These are phyloP conservation scores for Abelmoschus esculentus DNA, from an alignment of 345 rosid species.

Conservation along the genomic window DNA sequence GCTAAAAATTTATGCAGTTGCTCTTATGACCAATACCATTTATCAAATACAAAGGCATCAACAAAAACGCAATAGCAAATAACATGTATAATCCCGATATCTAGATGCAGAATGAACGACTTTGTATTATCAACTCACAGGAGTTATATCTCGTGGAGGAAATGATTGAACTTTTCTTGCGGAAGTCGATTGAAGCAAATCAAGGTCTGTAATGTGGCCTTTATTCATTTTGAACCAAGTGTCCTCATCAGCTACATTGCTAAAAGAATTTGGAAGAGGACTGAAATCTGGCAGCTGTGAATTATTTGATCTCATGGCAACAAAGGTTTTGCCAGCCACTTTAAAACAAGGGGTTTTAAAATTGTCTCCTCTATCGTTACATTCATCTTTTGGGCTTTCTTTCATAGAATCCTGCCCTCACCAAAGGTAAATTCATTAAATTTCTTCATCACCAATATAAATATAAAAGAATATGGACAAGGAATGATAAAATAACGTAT, in stretches of 20 bases:
- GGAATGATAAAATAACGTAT: neutral
- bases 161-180: slow-evolving; percentile 57
- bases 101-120: slow-evolving; percentile 2
- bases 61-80: neutral
- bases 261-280: slow-evolving; percentile 69
- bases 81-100: neutral
- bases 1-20: neutral
- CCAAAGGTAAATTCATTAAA: neutral
- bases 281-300: slow-evolving; percentile 55
- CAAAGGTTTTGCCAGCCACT: slow-evolving; percentile 58
- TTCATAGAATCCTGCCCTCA: slow-evolving; percentile 32
- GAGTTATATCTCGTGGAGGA: slow-evolving; percentile 40
- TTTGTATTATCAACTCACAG: slow-evolving; percentile 43
- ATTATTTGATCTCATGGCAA: slow-evolving; percentile 66
- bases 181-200: slow-evolving; percentile 66
- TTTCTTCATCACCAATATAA: neutral
- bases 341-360: slow-evolving; percentile 57
- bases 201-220: slow-evolving; percentile 78
- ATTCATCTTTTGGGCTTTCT: slow-evolving; percentile 35
- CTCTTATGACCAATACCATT: neutral
- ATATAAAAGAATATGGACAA: neutral
- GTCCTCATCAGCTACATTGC: slow-evolving; percentile 89
- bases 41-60: neutral
- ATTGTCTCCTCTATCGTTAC: slow-evolving; percentile 17
- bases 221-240: slow-evolving; percentile 92